phyloP scores from a whole-genome alignment of 1,139 yeast species.

The Scheffersomyces stambukii region DNA sequence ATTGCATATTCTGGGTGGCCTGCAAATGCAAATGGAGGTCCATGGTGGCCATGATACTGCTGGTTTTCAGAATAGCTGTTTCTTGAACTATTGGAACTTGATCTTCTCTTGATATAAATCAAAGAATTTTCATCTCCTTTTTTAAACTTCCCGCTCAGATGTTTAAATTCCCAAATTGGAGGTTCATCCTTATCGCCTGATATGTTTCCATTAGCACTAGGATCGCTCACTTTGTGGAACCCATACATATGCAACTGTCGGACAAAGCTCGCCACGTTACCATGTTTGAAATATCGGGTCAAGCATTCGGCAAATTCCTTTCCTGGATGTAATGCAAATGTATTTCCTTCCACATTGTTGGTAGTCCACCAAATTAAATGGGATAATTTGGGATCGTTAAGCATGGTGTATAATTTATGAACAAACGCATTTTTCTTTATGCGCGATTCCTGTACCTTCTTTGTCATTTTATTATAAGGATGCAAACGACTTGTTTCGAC shows the following conservation, averaged over 20 bases:
- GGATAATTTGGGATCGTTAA: conserved; percentile 45
- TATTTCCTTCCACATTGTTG: conserved; percentile 48
- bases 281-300: conserved; percentile 43
- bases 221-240: conserved; percentile 51
- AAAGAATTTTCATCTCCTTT: conserved; percentile 70
- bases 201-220: conserved; percentile 6
- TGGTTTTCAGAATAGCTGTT: conserved; percentile 10
- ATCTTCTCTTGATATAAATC: conserved; percentile 64
- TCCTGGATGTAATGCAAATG: conserved; percentile 61
- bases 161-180: conserved; percentile 82
- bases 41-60: conserved; percentile 4
- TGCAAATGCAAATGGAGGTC: no score
- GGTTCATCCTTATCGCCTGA: conserved; percentile 21
- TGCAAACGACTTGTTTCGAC: no score
- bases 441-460: conserved; percentile 20
- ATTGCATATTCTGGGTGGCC: no score
- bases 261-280: conserved; percentile 45
- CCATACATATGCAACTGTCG: conserved; percentile 49
- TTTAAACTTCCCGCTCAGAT: conserved; percentile 70
- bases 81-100: conserved; percentile 29
- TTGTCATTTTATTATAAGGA: conserved; percentile 18
- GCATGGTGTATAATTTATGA: conserved; percentile 57
- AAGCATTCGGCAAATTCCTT: conserved; percentile 43
- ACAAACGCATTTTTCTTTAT: conserved; percentile 62
- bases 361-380: conserved; percentile 76